Evolutionary conservation across 1,284 basidiomycete species (phyloP).

Genomic region (Cutaneotrichosporon daszewskae): DNA sequence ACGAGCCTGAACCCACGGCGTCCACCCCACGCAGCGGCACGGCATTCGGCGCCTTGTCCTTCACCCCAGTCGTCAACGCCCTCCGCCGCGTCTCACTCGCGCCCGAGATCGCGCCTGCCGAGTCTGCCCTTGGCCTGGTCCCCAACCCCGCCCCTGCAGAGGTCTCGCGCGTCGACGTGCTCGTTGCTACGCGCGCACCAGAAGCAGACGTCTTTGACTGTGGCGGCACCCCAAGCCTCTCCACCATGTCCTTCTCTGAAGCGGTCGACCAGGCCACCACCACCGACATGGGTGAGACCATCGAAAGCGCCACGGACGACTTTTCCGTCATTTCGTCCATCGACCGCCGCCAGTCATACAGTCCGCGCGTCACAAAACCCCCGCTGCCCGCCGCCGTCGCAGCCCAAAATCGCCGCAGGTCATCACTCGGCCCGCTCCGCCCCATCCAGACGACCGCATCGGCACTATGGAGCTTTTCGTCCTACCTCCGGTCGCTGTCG

Average conservation of each 20-base stretch:
- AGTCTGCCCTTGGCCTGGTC: constrained; percentile 20
- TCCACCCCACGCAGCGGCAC: constrained; percentile 18
- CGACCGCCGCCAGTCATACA: constrained; percentile 8
- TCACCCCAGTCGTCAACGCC: constrained; percentile 32
- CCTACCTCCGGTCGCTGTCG: constrained; percentile 35
- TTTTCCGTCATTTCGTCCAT: constrained; percentile 23
- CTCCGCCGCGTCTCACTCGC: constrained; percentile 21
- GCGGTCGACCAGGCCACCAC: constrained; percentile 30
- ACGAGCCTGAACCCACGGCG: constrained; percentile 4
- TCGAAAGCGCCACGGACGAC: constrained; percentile 32
- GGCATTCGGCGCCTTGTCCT: constrained; percentile 22
- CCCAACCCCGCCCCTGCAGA: constrained; percentile 26
- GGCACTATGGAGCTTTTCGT: constrained; percentile 36
- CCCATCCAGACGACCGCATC: constrained; percentile 30
- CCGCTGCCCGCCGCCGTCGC: neutral
- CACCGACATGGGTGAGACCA: constrained; percentile 24
- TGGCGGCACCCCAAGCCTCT: constrained; percentile 39
- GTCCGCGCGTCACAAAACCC: neutral
- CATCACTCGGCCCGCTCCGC: constrained; percentile 20
- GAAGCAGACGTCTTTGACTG: constrained; percentile 14
- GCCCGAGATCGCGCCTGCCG: neutral
- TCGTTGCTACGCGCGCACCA: constrained; percentile 18
- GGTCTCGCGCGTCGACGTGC: constrained; percentile 31
- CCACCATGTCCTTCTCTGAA: constrained; percentile 41
- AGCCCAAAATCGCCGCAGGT: constrained; percentile 5